Percentiles rank a stretch among this genome's conserved stretches.
Conservation (phyloP, 2,329 filamentous ascomycete species). For the Aureobasidium melanogenum region DNA sequence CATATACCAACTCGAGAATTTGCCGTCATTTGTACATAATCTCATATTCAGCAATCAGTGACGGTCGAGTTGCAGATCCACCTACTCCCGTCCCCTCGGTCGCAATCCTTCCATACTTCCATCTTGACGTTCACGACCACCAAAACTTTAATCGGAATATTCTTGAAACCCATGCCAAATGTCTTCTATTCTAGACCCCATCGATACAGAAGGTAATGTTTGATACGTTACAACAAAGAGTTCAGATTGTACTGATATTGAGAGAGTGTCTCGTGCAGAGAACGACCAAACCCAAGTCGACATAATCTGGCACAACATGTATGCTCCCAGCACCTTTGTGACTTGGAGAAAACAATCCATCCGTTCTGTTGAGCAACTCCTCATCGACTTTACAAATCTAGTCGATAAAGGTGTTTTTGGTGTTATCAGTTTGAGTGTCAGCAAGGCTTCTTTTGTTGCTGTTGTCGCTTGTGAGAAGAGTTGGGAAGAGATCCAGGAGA, state of each 20-base stretch:
- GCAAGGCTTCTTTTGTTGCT: neutral
- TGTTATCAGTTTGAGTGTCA: neutral
- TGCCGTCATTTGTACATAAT: no score
- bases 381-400: neutral
- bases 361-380: neutral
- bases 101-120: neutral
- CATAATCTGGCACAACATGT: constrained; percentile 1
- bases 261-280: no score
- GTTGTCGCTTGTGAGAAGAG: neutral
- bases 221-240: no score
- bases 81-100: neutral
- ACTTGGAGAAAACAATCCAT: neutral
- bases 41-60: no score
- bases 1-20: neutral
- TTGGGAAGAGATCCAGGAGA: neutral
- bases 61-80: neutral
- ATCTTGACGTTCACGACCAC: neutral
- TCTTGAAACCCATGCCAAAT: neutral
- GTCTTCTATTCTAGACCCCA: no score
- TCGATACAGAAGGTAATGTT: neutral
- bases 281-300: neutral
- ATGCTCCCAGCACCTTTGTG: neutral
- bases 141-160: neutral
- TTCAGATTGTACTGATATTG: no score
- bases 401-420: neutral